phyloP scores from a whole-genome alignment of 176 grass and related monocot species.

The Neostapfia colusana region DNA sequence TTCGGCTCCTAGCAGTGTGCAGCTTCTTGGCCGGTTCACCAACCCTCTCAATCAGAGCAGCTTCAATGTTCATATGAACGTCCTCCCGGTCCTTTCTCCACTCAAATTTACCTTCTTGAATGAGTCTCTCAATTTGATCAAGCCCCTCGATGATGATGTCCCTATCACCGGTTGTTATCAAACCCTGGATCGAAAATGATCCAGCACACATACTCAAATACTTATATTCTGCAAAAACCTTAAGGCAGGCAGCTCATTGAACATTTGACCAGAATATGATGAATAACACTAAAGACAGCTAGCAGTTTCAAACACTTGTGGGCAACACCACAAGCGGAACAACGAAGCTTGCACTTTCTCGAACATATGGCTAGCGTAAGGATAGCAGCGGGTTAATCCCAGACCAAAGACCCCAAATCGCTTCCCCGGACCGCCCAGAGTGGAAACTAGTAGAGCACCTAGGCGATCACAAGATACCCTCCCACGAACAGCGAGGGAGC shows the following conservation, averaged over 20 bases:
- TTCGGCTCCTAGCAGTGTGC: constrained; percentile 92
- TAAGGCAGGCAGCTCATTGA: background rate
- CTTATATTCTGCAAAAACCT: background rate
- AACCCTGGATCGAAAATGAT: constrained; percentile 62
- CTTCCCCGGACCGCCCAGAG: background rate
- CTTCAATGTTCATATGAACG: constrained; percentile 99
- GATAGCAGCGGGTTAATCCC: background rate
- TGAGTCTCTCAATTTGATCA: constrained; percentile 78
- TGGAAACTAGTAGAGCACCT: constrained; percentile 16
- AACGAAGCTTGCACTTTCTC: constrained; percentile 31
- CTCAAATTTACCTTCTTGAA: constrained; percentile 83
- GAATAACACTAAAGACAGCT: constrained; percentile 5
- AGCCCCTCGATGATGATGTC: constrained; percentile 79
- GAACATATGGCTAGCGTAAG: constrained; percentile 26
- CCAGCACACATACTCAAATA: constrained; percentile 3
- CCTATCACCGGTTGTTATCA: constrained; percentile 73
- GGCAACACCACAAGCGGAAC: background rate
- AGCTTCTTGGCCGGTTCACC: constrained; percentile 97
- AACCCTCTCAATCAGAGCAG: constrained; percentile 80
- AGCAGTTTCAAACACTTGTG: background rate
- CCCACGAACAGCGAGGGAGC: background rate
- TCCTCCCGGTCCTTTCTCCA: constrained; percentile 90
- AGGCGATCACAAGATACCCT: background rate
- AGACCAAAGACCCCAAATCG: background rate
- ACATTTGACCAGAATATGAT: constrained; percentile 4